Evolutionary conservation across 441 rosid species (phyloP).

Genomic region (Arabidopsis lyrata): DNA sequence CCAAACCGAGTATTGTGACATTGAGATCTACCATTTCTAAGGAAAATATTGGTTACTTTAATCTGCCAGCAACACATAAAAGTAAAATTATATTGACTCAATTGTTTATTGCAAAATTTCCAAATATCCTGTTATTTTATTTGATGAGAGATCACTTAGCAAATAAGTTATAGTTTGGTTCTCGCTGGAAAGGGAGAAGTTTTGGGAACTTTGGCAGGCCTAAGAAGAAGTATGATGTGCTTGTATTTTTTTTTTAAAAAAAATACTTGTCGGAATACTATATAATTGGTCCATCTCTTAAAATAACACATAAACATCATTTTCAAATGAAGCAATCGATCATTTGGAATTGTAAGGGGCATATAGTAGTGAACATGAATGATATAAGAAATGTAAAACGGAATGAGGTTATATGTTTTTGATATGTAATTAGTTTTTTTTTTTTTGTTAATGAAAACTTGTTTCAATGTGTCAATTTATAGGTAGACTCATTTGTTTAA

Average conservation of each 20-base stretch:
- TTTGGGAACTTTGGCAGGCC: not conserved
- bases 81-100: not conserved
- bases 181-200: not conserved
- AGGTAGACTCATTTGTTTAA: not conserved
- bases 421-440: no score
- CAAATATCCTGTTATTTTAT: not conserved
- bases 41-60: constrained; percentile 12
- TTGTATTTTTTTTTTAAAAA: not conserved
- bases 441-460: no score
- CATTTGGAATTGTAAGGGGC: no score
- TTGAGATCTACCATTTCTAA: not conserved
- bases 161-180: not conserved
- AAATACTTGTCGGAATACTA: not conserved
- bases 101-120: not conserved
- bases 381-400: no score
- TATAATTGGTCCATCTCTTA: not conserved
- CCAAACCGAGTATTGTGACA: constrained; percentile 26
- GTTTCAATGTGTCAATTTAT: not conserved
- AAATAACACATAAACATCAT: no score
- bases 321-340: no score
- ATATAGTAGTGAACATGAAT: no score
- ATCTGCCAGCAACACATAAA: not conserved
- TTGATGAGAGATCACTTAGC: not conserved
- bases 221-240: not conserved
- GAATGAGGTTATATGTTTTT: no score